Evolutionary conservation across 345 rosid genomes (phyloP).

Genomic region (Rhizophora mangle): DNA sequence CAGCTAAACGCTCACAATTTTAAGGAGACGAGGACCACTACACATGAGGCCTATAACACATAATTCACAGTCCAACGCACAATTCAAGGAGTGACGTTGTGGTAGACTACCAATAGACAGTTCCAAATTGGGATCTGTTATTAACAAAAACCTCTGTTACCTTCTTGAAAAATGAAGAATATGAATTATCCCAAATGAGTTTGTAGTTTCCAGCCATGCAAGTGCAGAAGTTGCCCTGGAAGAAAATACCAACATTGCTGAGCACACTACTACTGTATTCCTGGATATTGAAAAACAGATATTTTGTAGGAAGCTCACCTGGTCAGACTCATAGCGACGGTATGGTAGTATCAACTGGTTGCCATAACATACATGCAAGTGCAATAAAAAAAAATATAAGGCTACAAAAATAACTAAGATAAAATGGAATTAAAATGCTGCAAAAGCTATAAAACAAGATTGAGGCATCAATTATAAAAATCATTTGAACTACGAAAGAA

Average conservation of each 20-base stretch:
- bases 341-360: slow-evolving; percentile 77
- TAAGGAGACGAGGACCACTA: no score
- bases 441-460: not conserved
- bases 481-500: not conserved
- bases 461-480: not conserved
- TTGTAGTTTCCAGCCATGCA: slow-evolving; percentile 78
- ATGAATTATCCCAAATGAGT: slow-evolving; percentile 93
- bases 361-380: slow-evolving; percentile 11
- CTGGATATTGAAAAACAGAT: not conserved
- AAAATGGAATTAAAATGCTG: not conserved
- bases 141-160: slow-evolving; percentile 24
- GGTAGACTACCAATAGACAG: not conserved
- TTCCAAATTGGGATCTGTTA: not conserved
- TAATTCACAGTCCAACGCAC: no score
- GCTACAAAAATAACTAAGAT: not conserved
- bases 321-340: slow-evolving; percentile 79
- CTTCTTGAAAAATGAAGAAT: slow-evolving; percentile 87
- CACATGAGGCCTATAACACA: no score
- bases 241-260: slow-evolving; percentile 13
- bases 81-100: no score
- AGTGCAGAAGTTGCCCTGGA: slow-evolving; percentile 90
- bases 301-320: slow-evolving; percentile 48
- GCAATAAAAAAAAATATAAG: not conserved
- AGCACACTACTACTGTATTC: not conserved
- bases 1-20: no score